Base-by-base conservation (phyloP, 192 early-diverging fungal genomes). In the Geranomyces michiganensis region DNA sequence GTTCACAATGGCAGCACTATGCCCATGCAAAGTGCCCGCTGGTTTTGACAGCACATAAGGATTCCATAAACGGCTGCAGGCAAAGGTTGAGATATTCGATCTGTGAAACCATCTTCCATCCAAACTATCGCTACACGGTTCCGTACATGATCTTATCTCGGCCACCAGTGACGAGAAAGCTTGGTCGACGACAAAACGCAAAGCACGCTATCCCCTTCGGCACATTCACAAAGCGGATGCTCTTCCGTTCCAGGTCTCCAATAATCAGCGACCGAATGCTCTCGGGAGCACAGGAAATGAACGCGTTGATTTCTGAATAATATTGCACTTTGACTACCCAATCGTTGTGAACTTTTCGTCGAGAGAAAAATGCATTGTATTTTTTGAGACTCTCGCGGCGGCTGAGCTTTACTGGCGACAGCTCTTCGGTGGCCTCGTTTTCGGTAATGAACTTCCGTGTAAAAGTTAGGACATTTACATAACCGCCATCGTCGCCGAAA, bases 11-110 rank as follows among this genome's bases (percentile, higher is more conserved):
- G 73, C 71, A 22, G 84, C 72, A 67, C 80, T 86, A 65, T 89
- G 87, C 0, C 87, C 87, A 19, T 72, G 32, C 47, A 89, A 66
- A 44, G 60, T 85, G 19, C 85, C 87, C 8, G 87, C 86, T 1
- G 87, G 86, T 65, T 89, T 89, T 21, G 82, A 84, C 15, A 89
- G 75, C 0, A 89, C 86, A 46, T 89, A 89, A 43, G 87, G 87
- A 62, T 88, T 89, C 87, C 87, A 89, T 31, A 89, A 71, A 10
- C 87, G 85, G 24, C 87, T 88, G 53, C 41, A 6, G 51, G 19
- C 19, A 41, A 55, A 7, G 3, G 14, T 3, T 3, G 5, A 55
- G 14, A 26, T 14, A 55, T 8, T 29, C 3, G 6, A 2, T 7
- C 7, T 53, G 51, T 53, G 51, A 53, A 17, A 53, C 3, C 7